Evolutionary conservation across 129 eudicot species (phyloP).

Genomic region (Chrysanthemum seticuspe): DNA sequence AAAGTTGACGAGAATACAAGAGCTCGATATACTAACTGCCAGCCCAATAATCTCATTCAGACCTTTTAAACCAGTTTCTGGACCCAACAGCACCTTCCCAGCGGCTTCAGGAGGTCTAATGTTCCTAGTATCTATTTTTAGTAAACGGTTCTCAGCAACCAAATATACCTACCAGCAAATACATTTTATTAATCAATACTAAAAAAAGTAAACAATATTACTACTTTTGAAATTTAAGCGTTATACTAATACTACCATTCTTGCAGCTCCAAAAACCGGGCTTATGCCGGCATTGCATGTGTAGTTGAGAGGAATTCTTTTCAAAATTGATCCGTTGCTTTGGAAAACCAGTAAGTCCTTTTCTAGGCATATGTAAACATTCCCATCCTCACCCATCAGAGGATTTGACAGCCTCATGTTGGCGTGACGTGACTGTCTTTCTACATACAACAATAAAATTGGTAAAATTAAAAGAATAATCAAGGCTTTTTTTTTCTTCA

Average conservation of each 20-base stretch:
- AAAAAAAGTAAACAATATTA: background rate
- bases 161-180: slow-evolving; percentile 59
- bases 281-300: slow-evolving; percentile 54
- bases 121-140: slow-evolving; percentile 44
- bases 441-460: slow-evolving; percentile 31
- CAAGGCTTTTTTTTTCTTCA: background rate
- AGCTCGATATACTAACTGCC: slow-evolving; percentile 59
- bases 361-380: slow-evolving; percentile 55
- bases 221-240: background rate
- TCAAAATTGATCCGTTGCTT: slow-evolving; percentile 67
- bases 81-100: slow-evolving; percentile 66
- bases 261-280: slow-evolving; percentile 70
- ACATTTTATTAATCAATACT: background rate
- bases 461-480: background rate
- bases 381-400: slow-evolving; percentile 64
- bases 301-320: slow-evolving; percentile 53
- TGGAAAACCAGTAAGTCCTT: slow-evolving; percentile 61
- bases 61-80: slow-evolving; percentile 43
- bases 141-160: slow-evolving; percentile 75
- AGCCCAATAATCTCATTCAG: slow-evolving; percentile 67
- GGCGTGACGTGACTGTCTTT: slow-evolving; percentile 26
- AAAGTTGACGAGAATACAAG: slow-evolving; percentile 64
- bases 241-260: slow-evolving; percentile 47
- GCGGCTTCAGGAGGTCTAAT: slow-evolving; percentile 42
- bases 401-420: slow-evolving; percentile 56